Percentiles rank a stretch among this genome's conserved stretches.
These are phyloP conservation scores for Solanum peruvianum DNA, from an alignment of 257 asterid genomes.

Conservation along the genomic window DNA sequence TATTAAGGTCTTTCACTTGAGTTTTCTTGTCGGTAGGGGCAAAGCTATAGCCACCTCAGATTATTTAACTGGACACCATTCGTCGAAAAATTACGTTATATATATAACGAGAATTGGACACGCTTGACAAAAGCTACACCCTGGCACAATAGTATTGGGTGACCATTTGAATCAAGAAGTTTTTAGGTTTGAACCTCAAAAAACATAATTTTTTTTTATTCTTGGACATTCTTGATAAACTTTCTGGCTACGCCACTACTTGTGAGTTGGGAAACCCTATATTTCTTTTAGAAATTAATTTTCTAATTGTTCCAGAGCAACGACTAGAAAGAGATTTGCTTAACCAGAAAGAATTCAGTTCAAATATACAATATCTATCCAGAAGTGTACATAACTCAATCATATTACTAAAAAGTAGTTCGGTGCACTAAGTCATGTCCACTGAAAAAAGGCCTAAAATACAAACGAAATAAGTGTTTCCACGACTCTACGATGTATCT, in stretches of 20 bases:
- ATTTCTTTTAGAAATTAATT: no score
- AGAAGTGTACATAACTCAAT: no score
- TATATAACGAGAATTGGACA: neutral
- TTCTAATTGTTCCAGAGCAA: neutral
- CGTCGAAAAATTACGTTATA: no score
- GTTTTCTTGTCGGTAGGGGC: neutral
- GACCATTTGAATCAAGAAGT: neutral
- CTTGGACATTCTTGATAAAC: neutral
- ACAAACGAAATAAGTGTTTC: neutral
- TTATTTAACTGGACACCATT: neutral
- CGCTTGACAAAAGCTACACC: neutral
- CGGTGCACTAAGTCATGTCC: neutral
- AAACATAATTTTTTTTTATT: neutral
- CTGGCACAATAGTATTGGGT: accelerated
- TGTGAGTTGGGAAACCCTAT: neutral
- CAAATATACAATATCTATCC: no score
- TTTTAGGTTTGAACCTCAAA: neutral
- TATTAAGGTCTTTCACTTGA: neutral
- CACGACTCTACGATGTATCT: neutral
- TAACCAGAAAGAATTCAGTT: no score
- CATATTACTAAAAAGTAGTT: no score
- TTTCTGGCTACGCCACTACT: neutral
- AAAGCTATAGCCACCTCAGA: accelerated
- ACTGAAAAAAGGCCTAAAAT: accelerated
- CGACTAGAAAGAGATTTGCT: no score